Conservation (phyloP, 2,329 filamentous ascomycete genomes). For the Fusarium torreyae region DNA sequence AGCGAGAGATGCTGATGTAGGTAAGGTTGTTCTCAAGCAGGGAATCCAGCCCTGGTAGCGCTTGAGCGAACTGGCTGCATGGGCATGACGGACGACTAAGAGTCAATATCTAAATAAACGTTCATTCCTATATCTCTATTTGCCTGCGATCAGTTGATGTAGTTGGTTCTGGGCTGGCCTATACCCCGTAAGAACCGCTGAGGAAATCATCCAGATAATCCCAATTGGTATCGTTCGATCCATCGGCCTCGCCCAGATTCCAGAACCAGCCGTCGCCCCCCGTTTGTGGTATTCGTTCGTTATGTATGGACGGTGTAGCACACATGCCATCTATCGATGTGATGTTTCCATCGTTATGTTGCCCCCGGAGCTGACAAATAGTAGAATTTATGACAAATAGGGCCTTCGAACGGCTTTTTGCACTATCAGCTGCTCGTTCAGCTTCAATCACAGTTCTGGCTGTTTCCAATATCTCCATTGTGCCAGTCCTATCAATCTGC, state of each 20-base stretch:
- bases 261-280: too few relatives aligned
- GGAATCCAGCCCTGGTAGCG: background rate
- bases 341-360: background rate
- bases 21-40: slow-evolving; percentile 2
- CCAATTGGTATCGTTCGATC: background rate
- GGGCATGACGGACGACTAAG: too few relatives aligned
- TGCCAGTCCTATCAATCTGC: background rate
- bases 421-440: background rate
- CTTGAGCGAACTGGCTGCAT: background rate
- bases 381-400: background rate
- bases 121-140: background rate
- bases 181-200: background rate
- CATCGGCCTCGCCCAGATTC: background rate
- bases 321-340: background rate
- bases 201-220: slow-evolving; percentile 1
- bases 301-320: background rate
- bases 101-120: background rate
- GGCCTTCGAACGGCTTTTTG: background rate
- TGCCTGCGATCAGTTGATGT: background rate
- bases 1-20: background rate
- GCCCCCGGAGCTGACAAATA: fast-evolving
- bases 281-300: background rate
- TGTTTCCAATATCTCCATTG: background rate
- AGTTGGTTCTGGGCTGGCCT: too few relatives aligned
- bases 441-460: background rate